A percentile compares a stretch with the other conserved stretches of the same genome.
Evolutionary conservation across 75 land plant species (phyloP).

Genomic region (Isoetes taiwanensis): DNA sequence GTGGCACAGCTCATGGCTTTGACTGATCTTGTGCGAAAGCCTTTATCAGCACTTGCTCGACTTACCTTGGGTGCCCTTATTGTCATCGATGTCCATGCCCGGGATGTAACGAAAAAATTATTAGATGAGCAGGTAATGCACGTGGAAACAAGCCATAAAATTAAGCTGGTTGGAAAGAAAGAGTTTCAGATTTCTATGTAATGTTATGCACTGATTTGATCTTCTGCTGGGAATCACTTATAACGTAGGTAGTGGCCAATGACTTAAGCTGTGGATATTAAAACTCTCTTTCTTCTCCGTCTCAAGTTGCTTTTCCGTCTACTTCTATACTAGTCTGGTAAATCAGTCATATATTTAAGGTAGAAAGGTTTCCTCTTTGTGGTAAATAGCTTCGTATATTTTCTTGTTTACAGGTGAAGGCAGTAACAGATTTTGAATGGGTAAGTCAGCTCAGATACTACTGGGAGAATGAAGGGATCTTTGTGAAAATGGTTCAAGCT

Average conservation of each 20-base stretch:
- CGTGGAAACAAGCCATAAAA: neutral
- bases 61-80: slow-evolving; percentile 32
- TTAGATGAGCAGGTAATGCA: slow-evolving; percentile 29
- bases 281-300: too few relatives aligned
- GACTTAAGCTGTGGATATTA: too few relatives aligned
- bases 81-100: slow-evolving; percentile 37
- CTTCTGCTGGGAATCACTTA: too few relatives aligned
- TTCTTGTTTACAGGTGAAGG: slow-evolving; percentile 12
- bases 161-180: too few relatives aligned
- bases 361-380: neutral
- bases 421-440: slow-evolving; percentile 35
- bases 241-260: too few relatives aligned
- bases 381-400: neutral
- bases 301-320: too few relatives aligned
- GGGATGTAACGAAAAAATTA: slow-evolving; percentile 22
- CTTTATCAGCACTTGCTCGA: slow-evolving; percentile 19
- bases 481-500: slow-evolving; percentile 32
- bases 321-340: too few relatives aligned
- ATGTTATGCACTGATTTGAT: too few relatives aligned
- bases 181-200: too few relatives aligned
- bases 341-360: too few relatives aligned
- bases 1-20: slow-evolving; percentile 23
- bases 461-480: slow-evolving; percentile 28
- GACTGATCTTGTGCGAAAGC: slow-evolving; percentile 28
- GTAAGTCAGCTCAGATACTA: slow-evolving; percentile 32